phyloP scores from a whole-genome alignment of 345 rosid genomes.

The Linum usitatissimum region DNA sequence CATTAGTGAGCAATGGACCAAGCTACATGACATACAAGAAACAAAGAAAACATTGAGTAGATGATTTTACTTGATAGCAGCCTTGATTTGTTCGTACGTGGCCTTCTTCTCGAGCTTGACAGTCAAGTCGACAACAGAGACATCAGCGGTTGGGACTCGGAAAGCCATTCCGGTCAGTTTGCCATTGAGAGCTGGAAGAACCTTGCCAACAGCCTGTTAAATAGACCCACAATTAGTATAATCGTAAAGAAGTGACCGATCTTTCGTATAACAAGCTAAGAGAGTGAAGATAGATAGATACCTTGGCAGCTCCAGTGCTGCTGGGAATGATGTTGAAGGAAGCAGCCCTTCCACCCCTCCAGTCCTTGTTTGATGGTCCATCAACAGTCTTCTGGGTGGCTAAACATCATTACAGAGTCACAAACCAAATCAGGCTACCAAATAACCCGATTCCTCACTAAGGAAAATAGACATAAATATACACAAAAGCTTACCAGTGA shows the following conservation, averaged over 20 bases:
- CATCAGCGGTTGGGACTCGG: constrained; percentile 25
- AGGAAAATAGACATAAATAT: neutral
- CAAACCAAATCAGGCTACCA: neutral
- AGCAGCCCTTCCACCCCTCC: constrained; percentile 31
- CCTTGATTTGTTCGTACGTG: constrained; percentile 16
- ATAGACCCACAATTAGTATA: neutral
- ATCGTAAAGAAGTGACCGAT: neutral
- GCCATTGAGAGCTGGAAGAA: constrained; percentile 21
- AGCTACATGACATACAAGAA: neutral
- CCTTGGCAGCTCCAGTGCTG: constrained; percentile 31
- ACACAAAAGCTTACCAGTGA: constrained; percentile 15
- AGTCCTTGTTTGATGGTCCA: constrained; percentile 24
- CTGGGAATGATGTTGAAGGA: constrained; percentile 26
- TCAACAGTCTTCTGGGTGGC: constrained; percentile 29
- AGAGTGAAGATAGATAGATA: neutral
- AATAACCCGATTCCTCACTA: too few relatives aligned
- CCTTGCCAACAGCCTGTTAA: constrained; percentile 24
- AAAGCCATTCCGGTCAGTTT: constrained; percentile 25
- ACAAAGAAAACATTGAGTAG: neutral
- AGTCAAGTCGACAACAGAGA: constrained; percentile 25
- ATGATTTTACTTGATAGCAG: constrained; percentile 21
- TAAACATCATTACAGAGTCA: neutral
- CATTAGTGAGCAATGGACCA: neutral
- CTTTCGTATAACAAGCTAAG: neutral
- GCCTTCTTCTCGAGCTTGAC: constrained; percentile 18